These are phyloP conservation scores for Suillus americanus DNA, from an alignment of 768 basidiomycete genomes.

Conservation along the genomic window DNA sequence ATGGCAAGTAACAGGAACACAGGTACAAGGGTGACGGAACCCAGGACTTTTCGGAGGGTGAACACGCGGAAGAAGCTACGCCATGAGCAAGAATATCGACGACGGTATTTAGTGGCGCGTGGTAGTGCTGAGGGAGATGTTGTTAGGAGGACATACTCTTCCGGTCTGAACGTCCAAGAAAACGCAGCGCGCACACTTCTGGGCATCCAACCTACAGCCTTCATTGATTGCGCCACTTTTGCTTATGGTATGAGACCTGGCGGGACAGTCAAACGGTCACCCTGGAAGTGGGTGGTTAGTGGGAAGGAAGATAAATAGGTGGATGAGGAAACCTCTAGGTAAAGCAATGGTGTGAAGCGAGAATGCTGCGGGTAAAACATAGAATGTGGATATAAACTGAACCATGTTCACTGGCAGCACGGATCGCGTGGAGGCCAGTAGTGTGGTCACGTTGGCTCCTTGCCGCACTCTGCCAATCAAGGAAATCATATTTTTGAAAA, in stretches of 20 bases:
- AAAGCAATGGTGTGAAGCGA: background rate
- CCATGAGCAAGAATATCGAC: slow-evolving; percentile 14
- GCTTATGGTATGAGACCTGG: background rate
- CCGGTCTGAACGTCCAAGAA: slow-evolving; percentile 4
- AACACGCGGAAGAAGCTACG: slow-evolving; percentile 11
- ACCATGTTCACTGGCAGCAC: background rate
- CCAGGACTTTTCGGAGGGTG: slow-evolving; percentile 30
- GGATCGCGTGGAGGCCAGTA: too few species aligned
- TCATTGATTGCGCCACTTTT: background rate
- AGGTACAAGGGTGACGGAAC: slow-evolving; percentile 18
- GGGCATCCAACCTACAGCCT: slow-evolving; percentile 10
- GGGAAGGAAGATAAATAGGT: background rate
- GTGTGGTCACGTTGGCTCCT: too few species aligned
- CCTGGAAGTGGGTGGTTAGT: background rate
- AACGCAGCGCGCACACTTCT: slow-evolving; percentile 1
- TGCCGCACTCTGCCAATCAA: background rate
- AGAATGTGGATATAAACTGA: background rate
- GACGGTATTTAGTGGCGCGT: slow-evolving; percentile 4
- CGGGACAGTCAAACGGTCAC: background rate
- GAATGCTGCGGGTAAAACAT: background rate
- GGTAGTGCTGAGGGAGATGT: background rate
- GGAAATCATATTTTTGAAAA: background rate
- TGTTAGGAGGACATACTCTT: slow-evolving; percentile 17
- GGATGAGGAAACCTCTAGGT: background rate
- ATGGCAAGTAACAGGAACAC: slow-evolving; percentile 31